A percentile compares a stretch with the other conserved stretches of the same genome.
These are phyloP conservation scores for Lyophyllum decastes DNA, from an alignment of 768 basidiomycete species.

Conservation along the genomic window DNA sequence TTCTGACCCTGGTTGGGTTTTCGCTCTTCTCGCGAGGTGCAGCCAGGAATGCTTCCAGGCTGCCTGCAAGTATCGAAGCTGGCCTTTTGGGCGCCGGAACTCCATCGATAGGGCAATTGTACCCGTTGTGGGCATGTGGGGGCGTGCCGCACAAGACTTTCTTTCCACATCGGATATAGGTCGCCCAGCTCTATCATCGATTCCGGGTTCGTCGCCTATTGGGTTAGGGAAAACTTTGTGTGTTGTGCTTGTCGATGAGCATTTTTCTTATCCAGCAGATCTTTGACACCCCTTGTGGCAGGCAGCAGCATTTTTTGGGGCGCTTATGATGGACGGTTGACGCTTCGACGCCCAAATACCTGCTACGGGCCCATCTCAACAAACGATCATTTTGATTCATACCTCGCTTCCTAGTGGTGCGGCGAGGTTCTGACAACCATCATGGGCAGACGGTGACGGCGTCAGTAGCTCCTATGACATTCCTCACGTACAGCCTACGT, in stretches of 20 bases:
- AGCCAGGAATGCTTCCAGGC: background rate
- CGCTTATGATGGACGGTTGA: background rate
- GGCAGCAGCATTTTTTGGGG: background rate
- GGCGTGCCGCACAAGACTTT: background rate
- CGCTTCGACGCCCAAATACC: background rate
- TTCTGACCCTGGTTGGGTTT: background rate
- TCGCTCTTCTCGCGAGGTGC: background rate
- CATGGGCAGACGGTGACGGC: background rate
- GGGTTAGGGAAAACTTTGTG: background rate
- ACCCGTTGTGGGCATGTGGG: background rate
- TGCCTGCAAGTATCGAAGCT: background rate
- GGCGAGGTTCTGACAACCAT: conserved; percentile 1
- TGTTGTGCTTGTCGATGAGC: background rate
- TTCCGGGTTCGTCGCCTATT: background rate
- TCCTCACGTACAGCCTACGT: background rate
- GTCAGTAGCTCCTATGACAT: background rate
- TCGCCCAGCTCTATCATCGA: background rate
- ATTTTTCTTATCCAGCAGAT: background rate
- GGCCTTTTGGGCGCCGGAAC: background rate
- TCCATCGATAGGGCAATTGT: background rate
- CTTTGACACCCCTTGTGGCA: background rate
- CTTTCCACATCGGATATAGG: background rate
- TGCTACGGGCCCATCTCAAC: background rate
- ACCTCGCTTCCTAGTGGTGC: background rate
- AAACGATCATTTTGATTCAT: background rate